Conservation (phyloP, 2,329 filamentous ascomycete species). For the Ascosphaera aggregata region DNA sequence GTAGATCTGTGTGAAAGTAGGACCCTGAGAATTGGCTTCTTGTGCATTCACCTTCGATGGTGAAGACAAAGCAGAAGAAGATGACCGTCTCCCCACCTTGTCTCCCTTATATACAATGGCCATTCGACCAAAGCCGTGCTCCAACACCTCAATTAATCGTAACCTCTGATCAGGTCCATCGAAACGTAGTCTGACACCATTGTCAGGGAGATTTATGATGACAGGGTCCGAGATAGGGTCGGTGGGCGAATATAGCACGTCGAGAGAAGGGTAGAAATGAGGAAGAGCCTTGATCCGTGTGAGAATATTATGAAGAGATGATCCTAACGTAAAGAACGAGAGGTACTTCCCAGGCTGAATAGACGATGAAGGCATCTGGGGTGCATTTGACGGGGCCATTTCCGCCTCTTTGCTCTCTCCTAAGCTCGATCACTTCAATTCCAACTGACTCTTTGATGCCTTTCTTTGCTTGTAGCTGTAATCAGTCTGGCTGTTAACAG, state of each 20-base stretch:
- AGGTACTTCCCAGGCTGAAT: not conserved
- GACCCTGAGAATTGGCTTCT: slow-evolving; percentile 27
- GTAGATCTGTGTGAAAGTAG: slow-evolving; percentile 74
- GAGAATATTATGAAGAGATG: slow-evolving; percentile 74
- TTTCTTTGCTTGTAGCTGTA: too few relatives aligned
- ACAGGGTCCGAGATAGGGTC: slow-evolving; percentile 55
- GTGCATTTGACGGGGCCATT: not conserved
- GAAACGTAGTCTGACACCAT: slow-evolving; percentile 76
- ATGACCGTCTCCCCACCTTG: slow-evolving; percentile 43
- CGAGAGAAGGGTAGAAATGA: slow-evolving; percentile 56
- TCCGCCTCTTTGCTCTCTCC: not conserved
- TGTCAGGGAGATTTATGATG: slow-evolving; percentile 51
- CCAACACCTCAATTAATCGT: slow-evolving; percentile 69
- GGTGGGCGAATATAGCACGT: slow-evolving; percentile 56
- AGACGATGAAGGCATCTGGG: not conserved
- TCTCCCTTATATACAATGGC: slow-evolving; percentile 61
- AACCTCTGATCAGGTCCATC: slow-evolving; percentile 84
- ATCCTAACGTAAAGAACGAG: slow-evolving; percentile 45
- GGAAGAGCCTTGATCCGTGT: slow-evolving; percentile 75
- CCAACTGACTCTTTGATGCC: too few relatives aligned
- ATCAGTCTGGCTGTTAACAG: too few relatives aligned
- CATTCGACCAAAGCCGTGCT: slow-evolving; percentile 51
- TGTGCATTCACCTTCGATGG: not conserved
- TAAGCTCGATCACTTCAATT: too few relatives aligned
- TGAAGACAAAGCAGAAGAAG: slow-evolving; percentile 12